phyloP scores from a whole-genome alignment of 2,329 filamentous ascomycete genomes.

The Penicillium thymicola region DNA sequence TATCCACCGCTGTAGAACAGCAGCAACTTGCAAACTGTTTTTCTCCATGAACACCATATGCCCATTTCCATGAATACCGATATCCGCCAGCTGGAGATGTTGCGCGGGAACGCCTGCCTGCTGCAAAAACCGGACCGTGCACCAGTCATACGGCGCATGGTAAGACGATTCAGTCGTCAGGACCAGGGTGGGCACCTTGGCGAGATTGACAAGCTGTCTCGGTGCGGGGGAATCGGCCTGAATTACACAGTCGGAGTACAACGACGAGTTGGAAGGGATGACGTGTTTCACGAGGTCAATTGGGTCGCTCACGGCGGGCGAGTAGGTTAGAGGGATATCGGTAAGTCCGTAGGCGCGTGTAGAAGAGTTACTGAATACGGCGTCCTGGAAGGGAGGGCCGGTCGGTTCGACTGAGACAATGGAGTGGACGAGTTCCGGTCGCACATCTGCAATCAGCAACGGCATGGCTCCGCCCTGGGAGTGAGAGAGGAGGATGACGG shows the following conservation, averaged over 20 bases:
- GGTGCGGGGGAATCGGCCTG: conserved; percentile 36
- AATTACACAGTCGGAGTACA: conserved; percentile 36
- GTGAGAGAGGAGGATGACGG: conserved; percentile 48
- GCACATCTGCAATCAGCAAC: conserved; percentile 49
- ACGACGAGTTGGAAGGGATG: conserved; percentile 16
- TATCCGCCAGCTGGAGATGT: conserved; percentile 44
- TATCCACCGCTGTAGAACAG: conserved; percentile 41
- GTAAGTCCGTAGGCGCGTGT: conserved; percentile 48
- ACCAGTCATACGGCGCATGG: conserved; percentile 54
- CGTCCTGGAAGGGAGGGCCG: conserved; percentile 51
- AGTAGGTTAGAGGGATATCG: conserved; percentile 50
- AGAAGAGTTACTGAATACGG: conserved; percentile 35
- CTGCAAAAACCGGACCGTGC: conserved; percentile 49
- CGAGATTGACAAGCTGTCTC: conserved; percentile 49
- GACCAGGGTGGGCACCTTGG: conserved; percentile 47
- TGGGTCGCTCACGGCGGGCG: conserved; percentile 42
- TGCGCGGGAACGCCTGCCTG: conserved; percentile 50
- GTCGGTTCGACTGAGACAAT: conserved; percentile 52
- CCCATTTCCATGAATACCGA: conserved; percentile 51
- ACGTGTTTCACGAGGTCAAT: conserved; percentile 33
- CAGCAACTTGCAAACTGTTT: conserved; percentile 43
- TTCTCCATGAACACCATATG: conserved; percentile 55
- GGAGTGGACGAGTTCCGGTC: conserved; percentile 47
- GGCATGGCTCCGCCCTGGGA: conserved; percentile 48
- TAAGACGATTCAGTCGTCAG: conserved; percentile 52